Percentiles rank a stretch among this genome's conserved stretches.
Conservation (phyloP, 805 yeast genomes). For the Myxozyma vanderwaltii region DNA sequence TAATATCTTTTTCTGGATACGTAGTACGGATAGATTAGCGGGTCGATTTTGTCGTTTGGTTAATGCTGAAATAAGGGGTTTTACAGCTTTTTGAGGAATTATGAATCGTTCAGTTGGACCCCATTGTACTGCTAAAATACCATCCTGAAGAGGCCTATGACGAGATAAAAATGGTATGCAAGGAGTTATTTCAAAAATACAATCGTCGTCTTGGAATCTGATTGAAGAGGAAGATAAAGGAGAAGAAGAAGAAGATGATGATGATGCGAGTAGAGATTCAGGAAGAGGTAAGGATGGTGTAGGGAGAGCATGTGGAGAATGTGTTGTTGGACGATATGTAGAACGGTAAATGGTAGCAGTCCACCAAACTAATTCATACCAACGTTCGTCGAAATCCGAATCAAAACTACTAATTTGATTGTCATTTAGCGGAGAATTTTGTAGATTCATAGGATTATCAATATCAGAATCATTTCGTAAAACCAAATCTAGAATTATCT, state of each 20-base stretch:
- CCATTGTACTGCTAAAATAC: conserved; percentile 21
- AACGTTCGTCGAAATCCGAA: conserved; percentile 13
- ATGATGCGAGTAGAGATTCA: no score
- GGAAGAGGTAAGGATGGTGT: no score
- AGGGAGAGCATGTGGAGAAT: no score
- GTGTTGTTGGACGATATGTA: no score
- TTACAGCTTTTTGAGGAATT: conserved; percentile 13
- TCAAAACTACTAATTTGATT: background rate
- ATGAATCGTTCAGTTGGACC: conserved; percentile 15
- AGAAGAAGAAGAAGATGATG: no score
- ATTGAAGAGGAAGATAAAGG: no score
- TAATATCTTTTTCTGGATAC: conserved; percentile 7
- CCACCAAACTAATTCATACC: conserved; percentile 24
- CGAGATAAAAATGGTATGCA: conserved; percentile 17
- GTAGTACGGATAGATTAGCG: conserved; percentile 4
- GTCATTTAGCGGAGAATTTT: no score
- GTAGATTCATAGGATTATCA: background rate
- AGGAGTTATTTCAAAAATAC: conserved; percentile 17
- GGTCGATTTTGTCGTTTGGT: conserved; percentile 2
- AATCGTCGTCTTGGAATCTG: background rate
- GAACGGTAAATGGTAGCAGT: background rate
- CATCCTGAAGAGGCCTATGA: conserved; percentile 5
- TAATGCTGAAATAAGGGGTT: background rate
- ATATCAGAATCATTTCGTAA: background rate
- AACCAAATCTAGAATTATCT: conserved; percentile 10